These are phyloP conservation scores for Neurospora discreta DNA, from an alignment of 495 filamentous ascomycete genomes.

Conservation along the genomic window DNA sequence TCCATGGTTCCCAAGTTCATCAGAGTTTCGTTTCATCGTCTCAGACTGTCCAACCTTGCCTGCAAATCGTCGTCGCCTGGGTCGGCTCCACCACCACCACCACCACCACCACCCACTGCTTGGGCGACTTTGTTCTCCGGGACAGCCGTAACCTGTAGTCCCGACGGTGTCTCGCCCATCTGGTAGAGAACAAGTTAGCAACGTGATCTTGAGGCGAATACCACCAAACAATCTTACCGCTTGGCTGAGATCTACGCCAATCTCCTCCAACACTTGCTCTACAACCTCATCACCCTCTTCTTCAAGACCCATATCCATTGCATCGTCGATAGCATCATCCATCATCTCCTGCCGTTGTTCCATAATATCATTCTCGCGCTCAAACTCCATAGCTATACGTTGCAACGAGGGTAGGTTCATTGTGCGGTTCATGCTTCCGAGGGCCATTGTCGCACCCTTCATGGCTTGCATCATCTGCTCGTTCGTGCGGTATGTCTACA, in stretches of 20 bases:
- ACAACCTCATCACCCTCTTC: constrained; percentile 93
- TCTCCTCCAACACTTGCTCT: constrained; percentile 91
- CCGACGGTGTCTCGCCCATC: constrained; percentile 72
- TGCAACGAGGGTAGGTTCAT: constrained; percentile 96
- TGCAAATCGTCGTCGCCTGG: constrained; percentile 69
- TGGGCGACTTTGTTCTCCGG: constrained; percentile 60
- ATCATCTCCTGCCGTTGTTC: constrained; percentile 99
- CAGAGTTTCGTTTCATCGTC: constrained; percentile 18
- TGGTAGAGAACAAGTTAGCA: constrained; percentile 24
- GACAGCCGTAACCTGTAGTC: constrained; percentile 48
- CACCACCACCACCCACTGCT: constrained; percentile 55
- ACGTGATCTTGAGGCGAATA: neutral
- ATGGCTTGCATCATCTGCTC: constrained; percentile 99
- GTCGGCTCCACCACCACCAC: constrained; percentile 48
- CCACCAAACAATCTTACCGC: constrained; percentile 46
- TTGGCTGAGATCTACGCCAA: constrained; percentile 84
- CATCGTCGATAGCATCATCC: constrained; percentile 99
- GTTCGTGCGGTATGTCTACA: constrained; percentile 85
- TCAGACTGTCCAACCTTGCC: constrained; percentile 67
- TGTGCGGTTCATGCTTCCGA: constrained; percentile 90
- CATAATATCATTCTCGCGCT: constrained; percentile 98
- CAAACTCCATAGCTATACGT: constrained; percentile 98
- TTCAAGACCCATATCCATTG: constrained; percentile 82
- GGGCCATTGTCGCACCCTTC: constrained; percentile 88
- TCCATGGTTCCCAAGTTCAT: neutral